A percentile compares a stretch with the other conserved stretches of the same genome.
Conservation (phyloP, 495 filamentous ascomycete species). For the Hyaloscypha variabilis region DNA sequence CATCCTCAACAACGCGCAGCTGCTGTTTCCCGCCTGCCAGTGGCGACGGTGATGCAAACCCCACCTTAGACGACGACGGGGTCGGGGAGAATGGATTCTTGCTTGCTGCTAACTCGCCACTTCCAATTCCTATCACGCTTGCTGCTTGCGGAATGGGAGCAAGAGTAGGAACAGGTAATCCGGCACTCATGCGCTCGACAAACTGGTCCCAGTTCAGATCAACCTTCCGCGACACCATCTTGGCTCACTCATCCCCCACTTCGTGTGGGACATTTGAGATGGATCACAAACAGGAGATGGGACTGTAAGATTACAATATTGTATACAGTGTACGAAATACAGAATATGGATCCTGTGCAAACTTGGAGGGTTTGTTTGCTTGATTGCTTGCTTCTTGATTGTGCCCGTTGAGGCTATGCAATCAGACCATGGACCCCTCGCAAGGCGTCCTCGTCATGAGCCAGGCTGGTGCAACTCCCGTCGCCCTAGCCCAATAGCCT, state of each 20-base stretch:
- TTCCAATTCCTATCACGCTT: too few relatives aligned
- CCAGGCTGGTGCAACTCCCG: neutral
- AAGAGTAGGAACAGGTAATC: neutral
- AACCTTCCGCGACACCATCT: neutral
- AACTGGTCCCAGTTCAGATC: neutral
- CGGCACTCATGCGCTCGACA: neutral
- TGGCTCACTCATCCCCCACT: neutral
- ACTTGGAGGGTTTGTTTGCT: neutral
- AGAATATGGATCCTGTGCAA: too few relatives aligned
- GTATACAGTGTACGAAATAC: neutral
- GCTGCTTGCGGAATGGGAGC: too few relatives aligned
- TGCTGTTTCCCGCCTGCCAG: neutral
- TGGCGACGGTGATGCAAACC: neutral
- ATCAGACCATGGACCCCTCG: neutral
- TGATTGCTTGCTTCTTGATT: too few relatives aligned
- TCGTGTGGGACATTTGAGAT: neutral
- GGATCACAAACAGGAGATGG: neutral
- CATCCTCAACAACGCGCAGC: neutral
- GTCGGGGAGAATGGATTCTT: neutral
- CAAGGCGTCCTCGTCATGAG: neutral
- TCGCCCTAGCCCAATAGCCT: too few relatives aligned
- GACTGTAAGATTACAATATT: neutral
- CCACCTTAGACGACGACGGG: neutral
- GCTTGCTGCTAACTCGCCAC: neutral
- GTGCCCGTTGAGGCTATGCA: neutral